Evolutionary conservation across 495 filamentous ascomycete species (phyloP), one percentile per base, ranked within the genome.

Genomic region (Chlorociboria aeruginascens): DNA sequence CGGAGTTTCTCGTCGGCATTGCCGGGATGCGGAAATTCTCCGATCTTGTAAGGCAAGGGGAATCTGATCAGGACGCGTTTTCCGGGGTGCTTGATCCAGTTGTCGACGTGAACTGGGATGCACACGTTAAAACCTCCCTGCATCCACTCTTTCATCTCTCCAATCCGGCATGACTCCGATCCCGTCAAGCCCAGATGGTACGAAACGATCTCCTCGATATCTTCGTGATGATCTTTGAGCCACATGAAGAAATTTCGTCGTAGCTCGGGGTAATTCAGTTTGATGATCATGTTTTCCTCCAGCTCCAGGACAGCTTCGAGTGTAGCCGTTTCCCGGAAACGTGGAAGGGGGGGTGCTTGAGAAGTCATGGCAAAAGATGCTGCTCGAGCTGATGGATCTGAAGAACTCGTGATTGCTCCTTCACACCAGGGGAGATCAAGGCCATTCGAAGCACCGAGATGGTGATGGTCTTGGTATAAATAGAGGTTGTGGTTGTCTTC

Each of bases 31-130:
- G 13, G 6, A 8, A 29, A 4, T 20, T 50, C 47, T 6, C 33
- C 47, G 31, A 43, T 11, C 40, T 50, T 50, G 25, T 47, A 47
- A 11, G 47, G 47, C 43, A 50, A 10, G n/a, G 37, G 42, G 47
- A 45, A 44, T 4, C 47, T 6, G 10, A 50, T 34, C 8, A 50
- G 9, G 8, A 42, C 34, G 12, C 17, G 12, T 32, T 17, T 6
- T 9, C 6, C 6, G 12, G 13, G n/a, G 7, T 14, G 6, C 37
- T 13, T 7, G 28, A 28, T 45, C 11, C 28, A 3, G 8, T 29
- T 8, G 6, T 17, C 10, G 10, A 41, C 33, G 11, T 25, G 6
- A 29, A 48, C 33, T 6, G 45, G 45, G 13, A 48, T 31, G 35
- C 45, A 48, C 10, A 42, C 20, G 14, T 48, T 48, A 35, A 39